These are phyloP conservation scores for Nicotiana sylvestris DNA, from an alignment of 257 asterid species.

Conservation along the genomic window DNA sequence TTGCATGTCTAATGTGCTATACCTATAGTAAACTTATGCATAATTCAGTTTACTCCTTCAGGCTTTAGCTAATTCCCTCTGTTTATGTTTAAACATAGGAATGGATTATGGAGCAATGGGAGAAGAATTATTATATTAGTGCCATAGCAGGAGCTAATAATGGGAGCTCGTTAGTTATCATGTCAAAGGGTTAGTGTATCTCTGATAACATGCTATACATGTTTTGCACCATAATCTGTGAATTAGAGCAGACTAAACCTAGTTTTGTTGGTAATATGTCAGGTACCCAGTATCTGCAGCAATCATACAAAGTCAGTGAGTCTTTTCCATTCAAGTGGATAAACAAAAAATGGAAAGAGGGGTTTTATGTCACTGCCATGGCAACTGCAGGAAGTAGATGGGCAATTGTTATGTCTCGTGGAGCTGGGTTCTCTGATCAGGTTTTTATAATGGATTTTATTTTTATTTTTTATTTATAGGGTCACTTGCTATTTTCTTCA, in stretches of 20 bases:
- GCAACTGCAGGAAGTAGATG: constrained; percentile 60
- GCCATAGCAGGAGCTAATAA: constrained; percentile 62
- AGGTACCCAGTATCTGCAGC: constrained; percentile 67
- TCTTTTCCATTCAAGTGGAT: constrained; percentile 77
- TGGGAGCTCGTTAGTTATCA: constrained; percentile 62
- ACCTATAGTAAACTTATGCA: not conserved
- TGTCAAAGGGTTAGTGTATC: constrained; percentile 57
- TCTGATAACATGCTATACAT: not conserved
- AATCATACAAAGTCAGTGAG: constrained; percentile 65
- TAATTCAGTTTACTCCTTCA: constrained; percentile 4
- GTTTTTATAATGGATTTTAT: constrained; percentile 16
- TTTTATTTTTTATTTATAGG: not conserved
- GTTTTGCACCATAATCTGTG: not conserved
- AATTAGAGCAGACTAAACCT: not conserved
- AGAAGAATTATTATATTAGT: constrained; percentile 58
- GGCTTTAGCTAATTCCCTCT: not conserved
- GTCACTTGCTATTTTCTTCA: not conserved
- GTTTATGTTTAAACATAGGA: constrained; percentile 32
- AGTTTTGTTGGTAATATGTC: not conserved
- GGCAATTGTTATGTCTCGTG: constrained; percentile 74
- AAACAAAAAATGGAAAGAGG: constrained; percentile 69
- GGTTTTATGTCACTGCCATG: constrained; percentile 65
- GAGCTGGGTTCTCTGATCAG: constrained; percentile 70
- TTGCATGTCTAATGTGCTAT: not conserved
- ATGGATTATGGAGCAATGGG: constrained; percentile 77